Percentiles rank a stretch among this genome's conserved stretches.
Evolutionary conservation across 208 protist species (phyloP).

Genomic region (Acanthamoeba culbertsoni): DNA sequence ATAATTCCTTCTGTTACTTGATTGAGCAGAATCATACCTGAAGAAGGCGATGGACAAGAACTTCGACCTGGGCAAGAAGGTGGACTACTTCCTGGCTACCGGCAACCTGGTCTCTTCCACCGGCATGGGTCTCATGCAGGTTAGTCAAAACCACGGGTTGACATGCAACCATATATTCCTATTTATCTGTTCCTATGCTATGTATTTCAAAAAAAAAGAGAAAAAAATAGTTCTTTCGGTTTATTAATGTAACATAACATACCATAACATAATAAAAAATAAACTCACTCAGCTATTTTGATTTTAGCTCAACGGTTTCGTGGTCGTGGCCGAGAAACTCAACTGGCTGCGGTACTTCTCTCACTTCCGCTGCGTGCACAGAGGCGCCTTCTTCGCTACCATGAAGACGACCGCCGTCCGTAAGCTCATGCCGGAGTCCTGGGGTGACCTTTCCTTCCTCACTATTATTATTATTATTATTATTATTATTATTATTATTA

Average conservation of each 20-base stretch:
- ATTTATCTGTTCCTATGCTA: background rate
- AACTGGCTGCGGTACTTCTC: slow-evolving; percentile 99
- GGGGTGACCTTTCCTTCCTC: slow-evolving; percentile 82
- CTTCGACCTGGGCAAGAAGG: slow-evolving; percentile 72
- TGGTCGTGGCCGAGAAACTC: slow-evolving; percentile 97
- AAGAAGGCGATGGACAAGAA: slow-evolving; percentile 26
- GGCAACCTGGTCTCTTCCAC: slow-evolving; percentile 84
- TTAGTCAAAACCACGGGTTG: no score
- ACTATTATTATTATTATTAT: slow-evolving; percentile 10
- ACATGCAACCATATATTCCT: background rate
- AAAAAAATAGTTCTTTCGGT: no score
- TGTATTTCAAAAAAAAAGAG: no score
- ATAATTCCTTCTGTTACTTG: background rate
- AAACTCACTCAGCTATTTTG: background rate
- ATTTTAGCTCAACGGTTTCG: slow-evolving; percentile 91
- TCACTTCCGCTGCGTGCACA: slow-evolving; percentile 98
- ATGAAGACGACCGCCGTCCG: slow-evolving; percentile 98
- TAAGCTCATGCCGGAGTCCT: slow-evolving; percentile 98
- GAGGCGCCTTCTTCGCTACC: slow-evolving; percentile 97
- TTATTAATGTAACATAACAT: no score
- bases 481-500: background rate
- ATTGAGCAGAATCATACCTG: slow-evolving; percentile 1
- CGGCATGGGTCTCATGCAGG: slow-evolving; percentile 89
- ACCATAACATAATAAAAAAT: no score
- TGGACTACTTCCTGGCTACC: slow-evolving; percentile 88